Percentiles rank a stretch among this genome's conserved stretches.
phyloP scores from a whole-genome alignment of 2,329 filamentous ascomycete species.

The Cladosporium oxysporum region DNA sequence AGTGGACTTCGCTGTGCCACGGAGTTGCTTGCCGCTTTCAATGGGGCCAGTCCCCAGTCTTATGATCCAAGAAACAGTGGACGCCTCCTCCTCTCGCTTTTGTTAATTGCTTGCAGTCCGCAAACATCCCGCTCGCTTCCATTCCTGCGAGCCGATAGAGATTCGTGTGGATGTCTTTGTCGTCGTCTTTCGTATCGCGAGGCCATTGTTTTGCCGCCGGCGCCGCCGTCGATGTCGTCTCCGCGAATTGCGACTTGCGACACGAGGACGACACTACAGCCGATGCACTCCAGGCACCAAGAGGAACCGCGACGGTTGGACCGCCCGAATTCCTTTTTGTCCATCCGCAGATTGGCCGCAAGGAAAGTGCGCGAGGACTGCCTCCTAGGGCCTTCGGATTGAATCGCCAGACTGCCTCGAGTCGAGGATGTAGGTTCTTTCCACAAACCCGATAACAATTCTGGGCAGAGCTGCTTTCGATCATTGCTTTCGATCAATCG shows the following conservation, averaged over 20 bases:
- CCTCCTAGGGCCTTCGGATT: neutral
- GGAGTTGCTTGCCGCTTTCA: constrained; percentile 14
- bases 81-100: neutral
- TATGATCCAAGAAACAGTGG: neutral
- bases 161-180: too few species aligned
- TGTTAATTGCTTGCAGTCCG: neutral
- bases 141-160: neutral
- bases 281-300: neutral
- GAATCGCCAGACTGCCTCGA: neutral
- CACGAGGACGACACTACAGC: neutral
- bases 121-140: constrained; percentile 5
- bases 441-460: neutral
- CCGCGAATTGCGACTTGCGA: neutral
- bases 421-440: neutral
- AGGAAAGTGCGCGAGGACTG: too few species aligned
- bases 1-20: neutral
- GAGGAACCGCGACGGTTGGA: neutral
- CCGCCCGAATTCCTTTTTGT: neutral
- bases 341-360: neutral
- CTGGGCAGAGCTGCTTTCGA: neutral
- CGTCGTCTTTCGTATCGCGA: neutral
- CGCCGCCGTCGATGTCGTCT: neutral
- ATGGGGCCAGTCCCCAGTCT: neutral
- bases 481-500: neutral
- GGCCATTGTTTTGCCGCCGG: neutral